Evolutionary conservation across 306 rosid genomes (phyloP), one percentile per base, ranked within the genome.

Genomic region (Cucurbita moschata): DNA sequence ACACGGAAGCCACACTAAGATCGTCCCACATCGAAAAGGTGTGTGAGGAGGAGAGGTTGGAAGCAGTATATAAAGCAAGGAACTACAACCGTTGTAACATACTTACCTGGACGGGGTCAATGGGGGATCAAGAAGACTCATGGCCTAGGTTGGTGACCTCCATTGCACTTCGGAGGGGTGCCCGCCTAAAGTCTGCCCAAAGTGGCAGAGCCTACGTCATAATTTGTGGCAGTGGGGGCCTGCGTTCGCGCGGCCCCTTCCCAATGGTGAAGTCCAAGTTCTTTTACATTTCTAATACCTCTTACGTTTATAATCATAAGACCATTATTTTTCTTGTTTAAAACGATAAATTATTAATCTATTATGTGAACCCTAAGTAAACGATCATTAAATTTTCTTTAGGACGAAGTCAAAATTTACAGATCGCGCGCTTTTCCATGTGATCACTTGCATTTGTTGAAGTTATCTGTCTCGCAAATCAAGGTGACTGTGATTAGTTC

Each of bases 191-290:
- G 82, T 85, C 82, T 82, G 61, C 81, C 75, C 77, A 70, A 75
- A 23, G 82, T 5, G 65, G 81, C 70, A 79, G 88, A 83, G 67
- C 82, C 86, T 77, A 81, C 84, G 80, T 89, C 87, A 81, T 88
- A 78, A 91, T 87, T 87, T 87, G 86, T 87, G 80, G 51, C 8
- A 66, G 76, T 4, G 83, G 92, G 96, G 96, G 83, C 86, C 79
- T 85, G 92, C 87, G 92, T 88, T 4, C 88, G 97, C 90, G 96
- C 92, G 83, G 88, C 86, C 83, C 88, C 87, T 80, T 79, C 10
- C n/a, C 14, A 61, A 64, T 30, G 35, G 35, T 30, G 0, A 0
- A 30, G 35, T 30, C 35, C 4, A 30, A 30, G 35, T 30, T 2
- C 3, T 2, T 30, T 3, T 30, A 30, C 35, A 30, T 2, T 30